These are phyloP conservation scores for Leccinum disarticulatum DNA, from an alignment of 768 basidiomycete genomes.

Conservation along the genomic window DNA sequence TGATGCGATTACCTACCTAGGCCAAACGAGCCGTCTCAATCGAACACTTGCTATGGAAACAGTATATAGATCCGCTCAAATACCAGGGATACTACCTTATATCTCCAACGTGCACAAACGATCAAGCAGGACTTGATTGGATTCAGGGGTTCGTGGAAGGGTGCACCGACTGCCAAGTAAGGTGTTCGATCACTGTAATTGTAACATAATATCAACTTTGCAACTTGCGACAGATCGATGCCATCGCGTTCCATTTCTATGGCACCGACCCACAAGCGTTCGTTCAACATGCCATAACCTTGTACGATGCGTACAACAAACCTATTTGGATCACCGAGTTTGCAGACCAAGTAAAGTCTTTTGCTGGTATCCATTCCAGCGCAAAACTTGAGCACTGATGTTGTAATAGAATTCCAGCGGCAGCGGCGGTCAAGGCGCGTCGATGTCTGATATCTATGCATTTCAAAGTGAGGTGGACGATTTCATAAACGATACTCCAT, in stretches of 20 bases:
- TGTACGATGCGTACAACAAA: slow-evolving; percentile 46
- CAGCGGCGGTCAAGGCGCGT: slow-evolving; percentile 38
- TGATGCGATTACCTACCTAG: slow-evolving; percentile 36
- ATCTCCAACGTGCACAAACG: slow-evolving; percentile 70
- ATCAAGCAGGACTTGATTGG: slow-evolving; percentile 65
- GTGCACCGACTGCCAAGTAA: slow-evolving; percentile 55
- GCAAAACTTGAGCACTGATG: background rate
- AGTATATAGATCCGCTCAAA: slow-evolving; percentile 63
- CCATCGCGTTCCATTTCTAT: slow-evolving; percentile 73
- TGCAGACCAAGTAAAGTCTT: slow-evolving; percentile 57
- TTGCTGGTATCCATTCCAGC: background rate
- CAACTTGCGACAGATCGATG: slow-evolving; percentile 47
- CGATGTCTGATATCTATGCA: slow-evolving; percentile 38
- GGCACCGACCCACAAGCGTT: slow-evolving; percentile 51
- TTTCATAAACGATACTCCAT: slow-evolving; percentile 46
- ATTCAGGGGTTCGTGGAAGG: slow-evolving; percentile 53
- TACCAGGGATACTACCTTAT: slow-evolving; percentile 58
- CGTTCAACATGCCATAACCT: slow-evolving; percentile 48
- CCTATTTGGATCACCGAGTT: slow-evolving; percentile 68
- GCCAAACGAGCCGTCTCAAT: slow-evolving; percentile 67
- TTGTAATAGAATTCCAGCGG: slow-evolving; percentile 52
- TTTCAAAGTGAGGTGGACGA: slow-evolving; percentile 48
- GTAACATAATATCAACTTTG: background rate
- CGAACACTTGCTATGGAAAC: slow-evolving; percentile 60
- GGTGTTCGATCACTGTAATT: slow-evolving; percentile 20